Evolutionary conservation across 2,329 filamentous ascomycete genomes (phyloP), one percentile per base, ranked within the genome.

Genomic region (Anisogramma anomala): DNA sequence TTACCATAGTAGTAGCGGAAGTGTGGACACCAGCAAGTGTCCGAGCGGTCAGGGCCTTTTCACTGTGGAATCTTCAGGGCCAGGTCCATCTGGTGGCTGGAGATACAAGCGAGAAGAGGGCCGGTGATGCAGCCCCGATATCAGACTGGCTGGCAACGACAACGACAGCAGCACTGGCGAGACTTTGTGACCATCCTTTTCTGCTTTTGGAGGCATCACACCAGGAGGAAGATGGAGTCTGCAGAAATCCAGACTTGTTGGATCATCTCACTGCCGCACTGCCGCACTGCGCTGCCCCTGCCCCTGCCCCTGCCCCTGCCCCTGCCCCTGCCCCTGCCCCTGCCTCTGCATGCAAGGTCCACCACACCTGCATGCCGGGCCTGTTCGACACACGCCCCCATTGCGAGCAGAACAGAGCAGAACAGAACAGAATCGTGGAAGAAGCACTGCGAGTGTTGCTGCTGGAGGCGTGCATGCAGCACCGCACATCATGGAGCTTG

Each of bases 371-470:
- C 17, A 30, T 37, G 36, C n/a, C n/a, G n/a, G n/a, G n/a, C n/a
- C n/a, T 22, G 22, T 35, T 43, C 36, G 41, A 36, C 10, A 31
- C 41, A 43, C 41, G 13, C 41, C 35, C 41, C 36, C 22, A n/a
- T n/a, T n/a, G n/a, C n/a, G n/a, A n/a, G n/a, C n/a, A n/a, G n/a
- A n/a, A n/a, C n/a, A n/a, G n/a, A n/a, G n/a, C n/a, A n/a, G n/a
- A n/a, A n/a, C n/a, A n/a, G n/a, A n/a, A n/a, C n/a, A n/a, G n/a
- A n/a, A n/a, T n/a, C n/a, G n/a, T n/a, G n/a, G n/a, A n/a, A n/a
- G n/a, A n/a, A n/a, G n/a, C n/a, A n/a, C n/a, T n/a, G n/a, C n/a
- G n/a, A n/a, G n/a, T n/a, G n/a, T n/a, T n/a, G n/a, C n/a, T n/a
- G n/a, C n/a, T n/a, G 41, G 35, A 37, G 39, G 41, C n/a, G 19